phyloP scores from a whole-genome alignment of 2,329 filamentous ascomycete species.

The Periglandula ipomoeae region DNA sequence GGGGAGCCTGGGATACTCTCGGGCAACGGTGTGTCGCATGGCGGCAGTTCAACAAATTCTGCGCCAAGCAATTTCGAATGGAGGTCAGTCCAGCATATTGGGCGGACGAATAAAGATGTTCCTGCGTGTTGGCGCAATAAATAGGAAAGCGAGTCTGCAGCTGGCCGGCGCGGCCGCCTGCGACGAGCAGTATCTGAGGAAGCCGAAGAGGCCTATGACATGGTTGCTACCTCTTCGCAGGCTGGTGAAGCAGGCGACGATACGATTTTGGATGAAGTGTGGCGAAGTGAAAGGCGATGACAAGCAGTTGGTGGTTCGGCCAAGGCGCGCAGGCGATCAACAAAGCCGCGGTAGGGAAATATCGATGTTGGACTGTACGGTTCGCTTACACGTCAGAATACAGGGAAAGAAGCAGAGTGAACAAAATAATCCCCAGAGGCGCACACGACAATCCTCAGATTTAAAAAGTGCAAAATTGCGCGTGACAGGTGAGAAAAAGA shows the following conservation, averaged over 20 bases:
- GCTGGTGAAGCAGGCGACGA: constrained; percentile 15
- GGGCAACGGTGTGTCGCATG: constrained; percentile 33
- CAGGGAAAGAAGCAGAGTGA: neutral
- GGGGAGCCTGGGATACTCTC: constrained; percentile 20
- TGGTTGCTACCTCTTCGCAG: constrained; percentile 12
- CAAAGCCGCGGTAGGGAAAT: constrained; percentile 18
- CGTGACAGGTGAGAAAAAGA: neutral
- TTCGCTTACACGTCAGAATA: neutral
- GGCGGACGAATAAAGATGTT: constrained; percentile 39
- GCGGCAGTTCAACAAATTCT: constrained; percentile 33
- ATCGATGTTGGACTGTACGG: constrained; percentile 7
- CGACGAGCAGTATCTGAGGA: neutral
- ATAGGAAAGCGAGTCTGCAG: constrained; percentile 41
- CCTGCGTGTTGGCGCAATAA: constrained; percentile 40
- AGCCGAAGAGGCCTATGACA: neutral
- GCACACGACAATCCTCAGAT: no score
- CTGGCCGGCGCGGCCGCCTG: constrained; percentile 21
- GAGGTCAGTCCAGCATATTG: constrained; percentile 46
- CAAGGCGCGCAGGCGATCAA: constrained; percentile 21
- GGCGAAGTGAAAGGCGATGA: constrained; percentile 9
- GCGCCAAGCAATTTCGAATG: constrained; percentile 40
- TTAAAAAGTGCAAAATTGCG: neutral
- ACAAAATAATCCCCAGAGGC: no score
- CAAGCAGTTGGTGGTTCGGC: constrained; percentile 11
- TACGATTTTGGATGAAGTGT: neutral